A percentile compares a stretch with the other conserved stretches of the same genome.
Conservation (phyloP, 768 basidiomycete species). For the Agrocybe chaxingu region DNA sequence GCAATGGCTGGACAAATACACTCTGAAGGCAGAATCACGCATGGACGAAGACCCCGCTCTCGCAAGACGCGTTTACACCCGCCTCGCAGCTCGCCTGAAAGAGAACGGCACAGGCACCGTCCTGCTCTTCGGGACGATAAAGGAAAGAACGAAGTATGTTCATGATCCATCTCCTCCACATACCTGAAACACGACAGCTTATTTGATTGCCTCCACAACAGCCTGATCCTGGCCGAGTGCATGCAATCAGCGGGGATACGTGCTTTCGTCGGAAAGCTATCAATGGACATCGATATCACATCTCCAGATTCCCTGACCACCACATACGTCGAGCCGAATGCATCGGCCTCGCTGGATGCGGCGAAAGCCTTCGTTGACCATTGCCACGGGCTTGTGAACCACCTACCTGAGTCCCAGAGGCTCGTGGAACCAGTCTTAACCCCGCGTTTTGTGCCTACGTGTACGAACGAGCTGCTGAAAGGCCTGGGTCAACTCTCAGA, state of each 20-base stretch:
- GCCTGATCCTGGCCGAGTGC: conserved; percentile 71
- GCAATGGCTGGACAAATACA: conserved; percentile 81
- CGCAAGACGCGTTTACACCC: conserved; percentile 64
- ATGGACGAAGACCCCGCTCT: conserved; percentile 61
- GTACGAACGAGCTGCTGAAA: conserved; percentile 64
- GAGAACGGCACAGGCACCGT: conserved; percentile 78
- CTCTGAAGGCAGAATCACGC: conserved; percentile 76
- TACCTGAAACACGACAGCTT: too few relatives aligned
- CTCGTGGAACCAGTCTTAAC: conserved; percentile 83
- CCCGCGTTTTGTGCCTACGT: conserved; percentile 88
- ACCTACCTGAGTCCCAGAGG: conserved; percentile 40
- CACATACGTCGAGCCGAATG: conserved; percentile 66
- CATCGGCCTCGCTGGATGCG: conserved; percentile 43
- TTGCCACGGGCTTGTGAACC: conserved; percentile 38
- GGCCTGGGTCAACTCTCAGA: conserved; percentile 58
- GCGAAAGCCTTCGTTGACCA: conserved; percentile 54
- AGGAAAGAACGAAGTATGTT: conserved; percentile 71
- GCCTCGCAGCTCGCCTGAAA: conserved; percentile 62
- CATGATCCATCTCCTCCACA: background rate
- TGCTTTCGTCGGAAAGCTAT: conserved; percentile 85
- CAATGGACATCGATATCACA: conserved; percentile 67
- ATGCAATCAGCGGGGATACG: conserved; percentile 74
- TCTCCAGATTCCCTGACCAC: conserved; percentile 48
- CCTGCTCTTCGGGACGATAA: conserved; percentile 82
- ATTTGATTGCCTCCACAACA: conserved; percentile 22